A percentile compares a stretch with the other conserved stretches of the same genome.
These are phyloP conservation scores for Russula compacta DNA, from an alignment of 768 basidiomycete species.

Conservation along the genomic window DNA sequence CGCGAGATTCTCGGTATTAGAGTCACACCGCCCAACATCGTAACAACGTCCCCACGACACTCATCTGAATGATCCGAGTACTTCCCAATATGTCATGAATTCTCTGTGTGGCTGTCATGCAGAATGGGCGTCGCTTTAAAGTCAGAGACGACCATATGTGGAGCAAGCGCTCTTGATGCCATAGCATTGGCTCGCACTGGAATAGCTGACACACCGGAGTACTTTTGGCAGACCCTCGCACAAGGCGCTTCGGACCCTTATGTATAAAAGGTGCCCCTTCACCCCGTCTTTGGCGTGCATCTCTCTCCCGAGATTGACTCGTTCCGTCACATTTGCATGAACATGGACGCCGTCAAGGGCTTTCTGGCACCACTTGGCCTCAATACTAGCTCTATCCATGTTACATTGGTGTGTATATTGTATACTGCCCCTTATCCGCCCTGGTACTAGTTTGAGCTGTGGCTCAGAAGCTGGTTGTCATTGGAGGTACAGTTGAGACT, in stretches of 20 bases:
- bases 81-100: too few relatives aligned
- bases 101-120: too few relatives aligned
- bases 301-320: constrained; percentile 9
- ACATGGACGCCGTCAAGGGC: constrained; percentile 64
- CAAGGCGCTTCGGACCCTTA: constrained; percentile 12
- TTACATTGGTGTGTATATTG: constrained; percentile 52
- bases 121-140: too few relatives aligned
- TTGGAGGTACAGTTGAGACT: constrained; percentile 82
- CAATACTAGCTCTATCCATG: constrained; percentile 61
- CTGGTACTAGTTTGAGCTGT: background rate
- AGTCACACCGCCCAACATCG: too few relatives aligned
- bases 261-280: constrained; percentile 15
- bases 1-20: too few relatives aligned
- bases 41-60: too few relatives aligned
- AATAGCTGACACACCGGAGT: too few relatives aligned
- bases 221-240: constrained; percentile 5
- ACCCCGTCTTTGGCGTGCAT: background rate
- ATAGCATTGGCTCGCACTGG: too few relatives aligned
- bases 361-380: constrained; percentile 59
- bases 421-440: background rate
- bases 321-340: background rate
- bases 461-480: constrained; percentile 77
- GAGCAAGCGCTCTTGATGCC: too few relatives aligned
- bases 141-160: too few relatives aligned
- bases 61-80: too few relatives aligned